These are phyloP conservation scores for Carex kokanica DNA, from an alignment of 176 grass and related monocot species.

Conservation along the genomic window DNA sequence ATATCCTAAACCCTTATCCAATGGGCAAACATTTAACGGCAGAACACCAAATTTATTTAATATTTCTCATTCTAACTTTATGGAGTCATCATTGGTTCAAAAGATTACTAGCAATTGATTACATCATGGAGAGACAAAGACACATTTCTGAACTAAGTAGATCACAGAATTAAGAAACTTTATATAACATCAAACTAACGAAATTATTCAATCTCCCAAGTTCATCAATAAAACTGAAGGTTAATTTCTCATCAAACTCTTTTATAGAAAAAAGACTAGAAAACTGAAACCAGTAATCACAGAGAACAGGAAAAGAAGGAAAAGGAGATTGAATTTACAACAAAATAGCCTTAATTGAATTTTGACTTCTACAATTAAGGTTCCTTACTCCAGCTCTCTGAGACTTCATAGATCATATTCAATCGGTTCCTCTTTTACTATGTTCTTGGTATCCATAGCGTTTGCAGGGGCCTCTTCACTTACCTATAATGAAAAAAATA, in stretches of 20 bases:
- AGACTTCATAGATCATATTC: too few species aligned
- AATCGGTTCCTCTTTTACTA: too few species aligned
- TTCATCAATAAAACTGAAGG: background rate
- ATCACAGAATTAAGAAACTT: background rate
- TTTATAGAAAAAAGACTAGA: too few species aligned
- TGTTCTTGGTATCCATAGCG: too few species aligned
- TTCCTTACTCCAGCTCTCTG: too few species aligned
- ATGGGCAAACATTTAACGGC: background rate
- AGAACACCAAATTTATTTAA: background rate
- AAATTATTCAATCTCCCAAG: background rate
- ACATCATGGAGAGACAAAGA: background rate
- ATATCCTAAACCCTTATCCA: background rate
- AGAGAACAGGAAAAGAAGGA: too few species aligned
- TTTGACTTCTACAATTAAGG: too few species aligned
- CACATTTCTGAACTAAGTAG: background rate
- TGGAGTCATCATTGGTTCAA: background rate
- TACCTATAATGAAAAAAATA: too few species aligned
- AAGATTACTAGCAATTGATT: background rate
- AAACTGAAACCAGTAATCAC: too few species aligned
- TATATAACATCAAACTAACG: background rate
- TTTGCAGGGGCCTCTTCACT: too few species aligned
- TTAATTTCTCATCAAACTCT: background rate
- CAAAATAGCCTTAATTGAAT: too few species aligned
- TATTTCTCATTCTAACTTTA: background rate
- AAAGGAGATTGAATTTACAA: too few species aligned